These are phyloP conservation scores for Diaporthe australafricana DNA, from an alignment of 2,329 filamentous ascomycete genomes.

Conservation along the genomic window DNA sequence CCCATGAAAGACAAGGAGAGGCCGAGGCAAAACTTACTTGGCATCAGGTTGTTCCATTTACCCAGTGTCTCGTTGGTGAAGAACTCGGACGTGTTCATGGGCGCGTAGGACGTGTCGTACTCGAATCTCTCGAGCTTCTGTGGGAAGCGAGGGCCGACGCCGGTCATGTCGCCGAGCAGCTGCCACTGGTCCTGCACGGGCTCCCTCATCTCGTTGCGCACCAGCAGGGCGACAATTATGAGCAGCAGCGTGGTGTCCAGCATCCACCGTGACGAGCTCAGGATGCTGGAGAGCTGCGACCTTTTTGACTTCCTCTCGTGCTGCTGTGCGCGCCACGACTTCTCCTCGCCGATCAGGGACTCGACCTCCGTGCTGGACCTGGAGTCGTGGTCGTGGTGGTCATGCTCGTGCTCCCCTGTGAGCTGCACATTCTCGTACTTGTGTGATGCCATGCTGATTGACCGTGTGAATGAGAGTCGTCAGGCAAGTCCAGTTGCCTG, in stretches of 20 bases:
- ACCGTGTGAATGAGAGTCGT: constrained; percentile 6
- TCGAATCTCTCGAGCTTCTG: constrained; percentile 49
- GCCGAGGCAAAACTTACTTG: constrained; percentile 40
- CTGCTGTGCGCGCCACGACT: constrained; percentile 48
- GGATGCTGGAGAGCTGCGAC: constrained; percentile 41
- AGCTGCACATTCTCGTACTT: constrained; percentile 48
- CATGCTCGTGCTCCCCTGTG: constrained; percentile 43
- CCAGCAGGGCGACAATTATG: constrained; percentile 51
- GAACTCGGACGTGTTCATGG: constrained; percentile 51
- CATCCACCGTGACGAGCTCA: constrained; percentile 51
- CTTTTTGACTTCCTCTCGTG: constrained; percentile 41
- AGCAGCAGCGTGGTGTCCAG: constrained; percentile 53
- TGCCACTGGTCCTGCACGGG: constrained; percentile 44
- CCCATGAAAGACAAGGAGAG: neutral
- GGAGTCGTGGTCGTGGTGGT: constrained; percentile 49
- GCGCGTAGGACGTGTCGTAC: constrained; percentile 49
- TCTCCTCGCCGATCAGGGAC: constrained; percentile 53
- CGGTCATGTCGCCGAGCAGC: constrained; percentile 51
- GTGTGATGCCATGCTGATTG: constrained; percentile 32
- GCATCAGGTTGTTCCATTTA: constrained; percentile 52
- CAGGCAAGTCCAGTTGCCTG: constrained; percentile 32
- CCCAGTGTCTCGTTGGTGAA: constrained; percentile 49
- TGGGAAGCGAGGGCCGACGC: constrained; percentile 48
- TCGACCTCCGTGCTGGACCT: constrained; percentile 53
- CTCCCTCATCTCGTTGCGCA: constrained; percentile 46